Conservation (phyloP, 352 stramenopile species). For the Globisporangium polare region DNA sequence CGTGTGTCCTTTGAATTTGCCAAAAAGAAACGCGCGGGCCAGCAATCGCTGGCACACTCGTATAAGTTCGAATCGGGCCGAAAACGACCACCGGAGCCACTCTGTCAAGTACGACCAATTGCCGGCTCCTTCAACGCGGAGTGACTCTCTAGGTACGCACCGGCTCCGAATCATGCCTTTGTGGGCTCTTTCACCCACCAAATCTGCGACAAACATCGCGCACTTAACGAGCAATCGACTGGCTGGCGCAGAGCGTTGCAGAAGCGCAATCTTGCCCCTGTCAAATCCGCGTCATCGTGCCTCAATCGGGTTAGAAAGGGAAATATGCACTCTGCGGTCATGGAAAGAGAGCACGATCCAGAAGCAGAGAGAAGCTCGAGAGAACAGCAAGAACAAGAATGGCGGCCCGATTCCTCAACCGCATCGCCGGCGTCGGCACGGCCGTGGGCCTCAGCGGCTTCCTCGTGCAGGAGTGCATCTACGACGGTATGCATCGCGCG, state of each 20-base stretch:
- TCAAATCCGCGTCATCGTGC: too few relatives aligned
- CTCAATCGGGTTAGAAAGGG: not conserved
- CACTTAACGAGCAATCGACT: not conserved
- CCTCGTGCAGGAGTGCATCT: conserved; percentile 75
- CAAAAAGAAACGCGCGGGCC: not conserved
- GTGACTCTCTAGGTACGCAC: not conserved
- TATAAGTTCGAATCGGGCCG: not conserved
- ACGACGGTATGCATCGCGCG: conserved; percentile 64
- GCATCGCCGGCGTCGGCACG: conserved; percentile 47
- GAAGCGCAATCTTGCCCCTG: not conserved
- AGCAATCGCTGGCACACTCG: not conserved
- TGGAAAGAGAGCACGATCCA: not conserved
- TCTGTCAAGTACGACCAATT: not conserved
- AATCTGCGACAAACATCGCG: not conserved
- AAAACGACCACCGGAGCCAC: not conserved
- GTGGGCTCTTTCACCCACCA: too few relatives aligned
- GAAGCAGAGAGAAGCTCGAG: conserved; percentile 6
- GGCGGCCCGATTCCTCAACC: conserved; percentile 74
- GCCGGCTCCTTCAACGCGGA: not conserved
- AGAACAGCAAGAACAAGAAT: conserved; percentile 28
- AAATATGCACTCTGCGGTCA: too few relatives aligned
- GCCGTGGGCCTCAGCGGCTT: conserved; percentile 68
- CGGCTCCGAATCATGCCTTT: not conserved
- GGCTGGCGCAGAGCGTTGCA: not conserved
- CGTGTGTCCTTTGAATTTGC: too few relatives aligned